Evolutionary conservation across 306 rosid species (phyloP), one percentile per base, ranked within the genome.

Genomic region (Quercus dentata): DNA sequence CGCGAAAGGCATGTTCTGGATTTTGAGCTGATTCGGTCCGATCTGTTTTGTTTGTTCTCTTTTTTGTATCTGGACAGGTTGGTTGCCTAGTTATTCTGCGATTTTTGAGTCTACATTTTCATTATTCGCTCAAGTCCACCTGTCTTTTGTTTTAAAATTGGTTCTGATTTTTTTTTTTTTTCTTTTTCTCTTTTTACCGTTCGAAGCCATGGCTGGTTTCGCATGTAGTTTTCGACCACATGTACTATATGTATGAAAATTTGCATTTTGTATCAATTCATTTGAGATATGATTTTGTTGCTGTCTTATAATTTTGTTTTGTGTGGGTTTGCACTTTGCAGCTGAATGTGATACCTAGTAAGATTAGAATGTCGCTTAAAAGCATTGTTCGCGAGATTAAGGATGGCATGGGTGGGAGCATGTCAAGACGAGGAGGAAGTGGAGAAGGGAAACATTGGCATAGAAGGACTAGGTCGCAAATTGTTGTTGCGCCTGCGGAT

Each of bases 351-450:
- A 77, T 78, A 64, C 21, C 9, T 41, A 8, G 17, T 49, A 49
- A 49, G 54, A 78, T 1, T 51, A 85, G 68, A 64, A 94, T 92
- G 97, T 88, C 95, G 64, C 87, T 94, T 72, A 92, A 86, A 85
- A 86, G 85, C 84, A 76, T 90, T 56, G 86, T 92, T 17, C 85
- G 94, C 2, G 94, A 90, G 80, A 88, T 91, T 87, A 91, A 82
- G 80, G 97, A 88, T 83, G 93, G 98, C 19, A 81, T 93, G 49
- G 89, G 93, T 20, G 89, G 93, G 35, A 91, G 83, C 83, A 87
- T 84, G 54, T 86, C 94, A 1, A 91, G 63, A 83, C 83, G 97
- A 79, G 86, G 90, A 75, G 86, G 81, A 13, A 92, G 82, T 28
- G 69, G 81, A 8, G 94, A 83, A 33, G 56, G 89, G 74, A 89